Evolutionary conservation across 768 basidiomycete genomes (phyloP).

Genomic region (Leccinellum albellum): DNA sequence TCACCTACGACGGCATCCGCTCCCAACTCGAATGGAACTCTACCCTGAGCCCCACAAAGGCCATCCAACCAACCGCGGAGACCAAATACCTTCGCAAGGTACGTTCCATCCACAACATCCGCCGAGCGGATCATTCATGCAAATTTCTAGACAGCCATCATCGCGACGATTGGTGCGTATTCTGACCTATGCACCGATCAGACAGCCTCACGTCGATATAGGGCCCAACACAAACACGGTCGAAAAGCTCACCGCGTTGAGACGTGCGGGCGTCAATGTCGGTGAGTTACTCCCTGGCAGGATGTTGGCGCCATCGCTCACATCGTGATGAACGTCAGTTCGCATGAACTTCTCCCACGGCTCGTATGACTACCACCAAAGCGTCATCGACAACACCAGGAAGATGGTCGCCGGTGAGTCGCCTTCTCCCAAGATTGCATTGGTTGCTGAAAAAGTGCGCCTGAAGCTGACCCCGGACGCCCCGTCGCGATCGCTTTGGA

Average conservation of each 20-base stretch:
- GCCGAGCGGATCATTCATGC: constrained; percentile 2
- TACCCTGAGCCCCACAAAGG: constrained; percentile 67
- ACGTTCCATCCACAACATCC: constrained; percentile 16
- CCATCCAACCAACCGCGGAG: constrained; percentile 66
- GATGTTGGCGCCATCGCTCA: constrained; percentile 1
- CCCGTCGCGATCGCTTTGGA: constrained; percentile 97
- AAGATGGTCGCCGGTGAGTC: constrained; percentile 72
- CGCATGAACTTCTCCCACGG: constrained; percentile 99
- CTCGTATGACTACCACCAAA: constrained; percentile 97
- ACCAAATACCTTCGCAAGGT: constrained; percentile 94
- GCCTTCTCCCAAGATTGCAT: background rate
- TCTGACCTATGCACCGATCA: background rate
- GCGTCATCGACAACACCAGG: constrained; percentile 96
- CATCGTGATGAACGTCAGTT: constrained; percentile 46
- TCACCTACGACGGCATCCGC: constrained; percentile 54
- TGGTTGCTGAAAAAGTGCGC: constrained; percentile 1
- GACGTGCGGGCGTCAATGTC: constrained; percentile 94
- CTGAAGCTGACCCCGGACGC: constrained; percentile 61
- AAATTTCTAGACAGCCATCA: constrained; percentile 79
- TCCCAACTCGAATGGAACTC: constrained; percentile 95
- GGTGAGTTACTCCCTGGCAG: constrained; percentile 50
- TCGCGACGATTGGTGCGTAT: constrained; percentile 89
- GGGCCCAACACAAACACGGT: constrained; percentile 93
- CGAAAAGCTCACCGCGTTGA: constrained; percentile 81
- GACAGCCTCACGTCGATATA: constrained; percentile 29